phyloP scores from a whole-genome alignment of 1,284 basidiomycete species.

The Melampsora abietis-canadensis region DNA sequence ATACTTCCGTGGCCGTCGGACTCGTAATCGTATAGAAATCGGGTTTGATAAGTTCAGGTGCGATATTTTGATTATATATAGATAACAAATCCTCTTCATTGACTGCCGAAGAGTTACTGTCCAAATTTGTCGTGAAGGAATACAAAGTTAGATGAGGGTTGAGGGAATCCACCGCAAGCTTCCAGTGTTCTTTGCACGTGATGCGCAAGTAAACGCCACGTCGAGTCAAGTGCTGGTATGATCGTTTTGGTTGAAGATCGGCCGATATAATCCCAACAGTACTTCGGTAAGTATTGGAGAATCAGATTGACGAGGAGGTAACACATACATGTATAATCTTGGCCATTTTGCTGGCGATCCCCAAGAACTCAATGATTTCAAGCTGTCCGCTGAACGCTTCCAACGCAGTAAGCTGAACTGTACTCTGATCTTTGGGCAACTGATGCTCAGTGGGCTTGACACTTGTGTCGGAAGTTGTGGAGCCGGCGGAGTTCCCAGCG shows the following conservation, averaged over 20 bases:
- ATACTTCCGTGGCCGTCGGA: background rate
- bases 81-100: constrained; percentile 4
- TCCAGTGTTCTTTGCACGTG: background rate
- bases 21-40: background rate
- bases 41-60: background rate
- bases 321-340: constrained; percentile 2
- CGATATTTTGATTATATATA: background rate
- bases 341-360: background rate
- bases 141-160: background rate
- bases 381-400: background rate
- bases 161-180: background rate
- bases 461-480: too few species aligned
- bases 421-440: too few species aligned
- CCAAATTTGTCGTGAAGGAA: background rate
- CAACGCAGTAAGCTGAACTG: too few species aligned
- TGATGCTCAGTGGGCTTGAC: too few species aligned
- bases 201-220: background rate
- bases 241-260: background rate
- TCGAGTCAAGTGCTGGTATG: background rate
- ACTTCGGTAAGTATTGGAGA: background rate
- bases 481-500: too few species aligned
- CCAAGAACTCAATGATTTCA: background rate
- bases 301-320: too few species aligned
- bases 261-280: background rate
- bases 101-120: background rate